Conservation (phyloP, 805 yeast genomes). For the Candida adriatica region DNA sequence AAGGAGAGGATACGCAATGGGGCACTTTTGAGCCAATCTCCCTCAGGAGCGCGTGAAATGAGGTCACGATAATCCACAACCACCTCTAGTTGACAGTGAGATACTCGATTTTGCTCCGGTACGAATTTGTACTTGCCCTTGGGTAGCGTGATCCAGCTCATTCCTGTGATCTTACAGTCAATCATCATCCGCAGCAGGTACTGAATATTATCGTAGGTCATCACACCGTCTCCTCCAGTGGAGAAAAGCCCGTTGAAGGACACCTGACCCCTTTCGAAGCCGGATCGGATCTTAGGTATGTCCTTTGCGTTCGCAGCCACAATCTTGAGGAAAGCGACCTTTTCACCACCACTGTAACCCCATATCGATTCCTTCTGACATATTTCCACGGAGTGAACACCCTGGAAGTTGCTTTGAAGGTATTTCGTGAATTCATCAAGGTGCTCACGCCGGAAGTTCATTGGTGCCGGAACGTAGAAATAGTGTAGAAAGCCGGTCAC, state of each 20-base stretch:
- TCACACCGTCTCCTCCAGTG: constrained; percentile 40
- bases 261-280: constrained; percentile 79
- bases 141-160: constrained; percentile 96
- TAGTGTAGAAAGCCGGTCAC: constrained; percentile 87
- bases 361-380: constrained; percentile 77
- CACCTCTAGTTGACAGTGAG: constrained; percentile 85
- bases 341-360: constrained; percentile 82
- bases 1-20: constrained; percentile 90
- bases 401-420: constrained; percentile 41
- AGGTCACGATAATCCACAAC: constrained; percentile 60
- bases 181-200: constrained; percentile 83
- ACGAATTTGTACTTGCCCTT: constrained; percentile 55
- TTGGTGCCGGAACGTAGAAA: constrained; percentile 86
- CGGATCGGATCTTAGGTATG: constrained; percentile 64
- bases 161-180: constrained; percentile 87
- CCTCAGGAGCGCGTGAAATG: constrained; percentile 81
- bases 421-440: constrained; percentile 39
- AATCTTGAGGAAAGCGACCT: constrained; percentile 74
- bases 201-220: constrained; percentile 86
- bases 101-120: constrained; percentile 35
- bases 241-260: constrained; percentile 58
- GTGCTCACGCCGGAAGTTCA: constrained; percentile 57
- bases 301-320: constrained; percentile 57
- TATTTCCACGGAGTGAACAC: constrained; percentile 61
- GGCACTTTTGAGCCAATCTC: constrained; percentile 89